Evolutionary conservation across 2,329 filamentous ascomycete genomes (phyloP), one percentile per base, ranked within the genome.

Genomic region (Nemania bipapillata): DNA sequence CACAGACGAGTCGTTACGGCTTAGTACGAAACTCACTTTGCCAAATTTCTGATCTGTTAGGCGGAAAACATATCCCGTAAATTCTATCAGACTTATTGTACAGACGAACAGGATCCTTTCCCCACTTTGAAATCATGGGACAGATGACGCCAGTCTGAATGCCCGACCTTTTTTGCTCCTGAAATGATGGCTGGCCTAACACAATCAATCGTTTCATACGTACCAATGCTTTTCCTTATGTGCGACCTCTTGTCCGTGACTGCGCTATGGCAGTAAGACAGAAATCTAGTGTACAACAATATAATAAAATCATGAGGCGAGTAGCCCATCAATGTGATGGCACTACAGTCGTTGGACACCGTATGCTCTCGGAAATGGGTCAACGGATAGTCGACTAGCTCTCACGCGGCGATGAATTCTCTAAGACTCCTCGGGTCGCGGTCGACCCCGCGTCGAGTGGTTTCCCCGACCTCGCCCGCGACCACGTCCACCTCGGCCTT

Each of bases 371-470:
- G n/a, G 58, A 70, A 70, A 71, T 50, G 65, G 42, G 59, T 59
- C 49, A 45, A 60, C 65, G 32, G 69, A 66, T 57, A 66, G 69
- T 67, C 69, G 70, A 68, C 69, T 67, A 66, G 35, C 64, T 60
- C 62, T 58, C 50, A 50, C 63, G 69, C 69, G 72, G 65, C 65
- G 61, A 63, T 68, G 72, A 66, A 71, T 74, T 71, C 73, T 75
- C 75, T 79, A 79, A 64, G 77, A 71, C 68, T 77, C 76, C 37
- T 77, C 77, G 37, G 63, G 67, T 58, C 77, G 77, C 52, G 74
- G 68, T 68, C 74, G 67, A 63, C 75, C 75, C 28, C 75, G 74
- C 54, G 49, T 65, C 20, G 49, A 72, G 37, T 71, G 74, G 47
- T 71, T 74, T 26, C 76, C 71, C 28, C 74, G 73, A 40, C 73